Evolutionary conservation across 2,329 filamentous ascomycete genomes (phyloP), one percentile per base, ranked within the genome.

Genomic region (Fusarium guadeloupense): DNA sequence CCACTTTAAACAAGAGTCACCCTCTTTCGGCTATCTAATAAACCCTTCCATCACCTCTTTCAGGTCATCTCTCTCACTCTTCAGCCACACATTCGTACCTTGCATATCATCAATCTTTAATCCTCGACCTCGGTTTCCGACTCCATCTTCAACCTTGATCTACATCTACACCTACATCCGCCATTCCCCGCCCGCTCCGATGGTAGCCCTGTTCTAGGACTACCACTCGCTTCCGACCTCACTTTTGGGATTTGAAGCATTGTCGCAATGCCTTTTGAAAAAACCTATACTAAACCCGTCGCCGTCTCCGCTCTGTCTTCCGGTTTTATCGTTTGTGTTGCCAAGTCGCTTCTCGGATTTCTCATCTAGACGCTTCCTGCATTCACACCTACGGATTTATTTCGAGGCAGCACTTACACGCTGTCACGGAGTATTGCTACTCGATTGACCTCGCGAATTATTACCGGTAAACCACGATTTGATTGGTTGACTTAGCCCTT

Each of bases 301-400:
- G 85, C 81, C 83, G 78, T 84, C 83, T 82, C 79, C 76, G 82
- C 80, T 78, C 80, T 77, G 84, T 85, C 82, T 73, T 80, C 83
- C 83, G 83, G 83, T 84, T 75, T 79, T 74, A 80, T 84, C 80
- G 74, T 80, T 78, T 74, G 80, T 83, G 80, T 80, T 81, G 80
- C 79, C 73, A 77, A 76, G 74, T 77, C 75, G 63, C 58, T 62
- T 75, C 71, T 71, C 72, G 72, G 72, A 75, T 68, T 64, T 51
- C 57, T 74, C 71, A 74, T 79, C 74, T 84, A 83, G 76, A 74
- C 75, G 67, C 72, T 70, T 64, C 65, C 72, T 73, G 71, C 67
- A 75, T 72, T 71, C 71, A 76, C 83, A 73, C 66, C 68, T 55
- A 67, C 67, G 66, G 77, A 79, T 72, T 75, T 73, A 75, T 75